A percentile compares a stretch with the other conserved stretches of the same genome.
Evolutionary conservation across 495 filamentous ascomycete genomes (phyloP).

Genomic region (Diplogelasinospora grovesii): DNA sequence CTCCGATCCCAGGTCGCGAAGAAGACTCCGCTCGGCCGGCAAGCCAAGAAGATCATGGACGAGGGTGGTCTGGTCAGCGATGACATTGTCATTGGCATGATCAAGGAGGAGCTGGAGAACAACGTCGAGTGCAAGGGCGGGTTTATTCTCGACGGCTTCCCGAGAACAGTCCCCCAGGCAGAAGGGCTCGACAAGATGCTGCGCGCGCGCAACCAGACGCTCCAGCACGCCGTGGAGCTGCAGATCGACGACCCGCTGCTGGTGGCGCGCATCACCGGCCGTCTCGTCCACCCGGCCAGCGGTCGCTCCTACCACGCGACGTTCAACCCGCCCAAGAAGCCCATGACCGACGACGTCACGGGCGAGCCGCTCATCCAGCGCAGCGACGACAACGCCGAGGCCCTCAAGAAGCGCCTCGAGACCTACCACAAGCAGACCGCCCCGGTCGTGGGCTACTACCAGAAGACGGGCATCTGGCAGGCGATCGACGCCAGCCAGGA

Average conservation of each 20-base stretch:
- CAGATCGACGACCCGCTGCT: conserved; percentile 91
- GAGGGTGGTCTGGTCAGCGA: conserved; percentile 95
- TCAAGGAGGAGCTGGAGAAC: conserved; percentile 89
- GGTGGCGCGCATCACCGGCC: conserved; percentile 71
- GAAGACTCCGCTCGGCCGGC: conserved; percentile 88
- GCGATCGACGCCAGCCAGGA: conserved; percentile 95
- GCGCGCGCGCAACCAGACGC: conserved; percentile 87
- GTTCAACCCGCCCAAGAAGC: conserved; percentile 94
- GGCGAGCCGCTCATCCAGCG: conserved; percentile 96
- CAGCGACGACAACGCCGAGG: conserved; percentile 95
- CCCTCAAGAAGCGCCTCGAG: conserved; percentile 85
- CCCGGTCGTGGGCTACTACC: conserved; percentile 92
- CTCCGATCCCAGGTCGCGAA: conserved; percentile 96
- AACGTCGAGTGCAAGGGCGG: conserved; percentile 96
- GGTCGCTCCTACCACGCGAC: conserved; percentile 95
- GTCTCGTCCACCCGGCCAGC: too few species aligned
- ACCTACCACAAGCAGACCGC: conserved; percentile 93
- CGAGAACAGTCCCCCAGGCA: conserved; percentile 89
- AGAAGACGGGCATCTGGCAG: conserved; percentile 94
- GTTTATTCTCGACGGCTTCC: conserved; percentile 99
- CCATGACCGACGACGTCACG: conserved; percentile 94
- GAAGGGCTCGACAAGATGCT: conserved; percentile 89
- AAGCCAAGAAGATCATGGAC: conserved; percentile 99
- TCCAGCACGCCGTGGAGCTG: conserved; percentile 91
- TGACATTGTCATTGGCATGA: conserved; percentile 99